A percentile compares a stretch with the other conserved stretches of the same genome.
Conservation (phyloP, 1,139 yeast genomes). For the Sugiyamaella paludigena region DNA sequence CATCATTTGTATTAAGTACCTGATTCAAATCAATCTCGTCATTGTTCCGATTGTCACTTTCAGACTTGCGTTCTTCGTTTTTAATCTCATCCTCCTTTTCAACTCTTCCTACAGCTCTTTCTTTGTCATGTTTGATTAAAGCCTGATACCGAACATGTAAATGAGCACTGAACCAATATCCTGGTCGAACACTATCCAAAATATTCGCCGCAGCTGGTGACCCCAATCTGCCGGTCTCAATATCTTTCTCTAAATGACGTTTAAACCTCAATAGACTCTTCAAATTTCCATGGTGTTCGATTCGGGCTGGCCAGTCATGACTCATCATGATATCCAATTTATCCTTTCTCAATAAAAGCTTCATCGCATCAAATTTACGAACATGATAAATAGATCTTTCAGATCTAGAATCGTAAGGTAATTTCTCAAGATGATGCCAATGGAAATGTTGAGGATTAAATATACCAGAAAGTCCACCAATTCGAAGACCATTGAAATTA, state of each 20-base stretch:
- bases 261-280: constrained; percentile 51
- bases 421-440: constrained; percentile 41
- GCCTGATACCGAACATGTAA: constrained; percentile 78
- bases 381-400: constrained; percentile 71
- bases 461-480: constrained; percentile 85
- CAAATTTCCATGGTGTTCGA: constrained; percentile 63
- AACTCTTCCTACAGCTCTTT: neutral
- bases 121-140: constrained; percentile 37
- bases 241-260: constrained; percentile 66
- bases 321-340: constrained; percentile 57
- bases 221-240: constrained; percentile 62
- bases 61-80: constrained; percentile 10
- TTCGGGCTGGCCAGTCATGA: constrained; percentile 95
- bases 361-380: constrained; percentile 59
- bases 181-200: constrained; percentile 56
- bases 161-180: constrained; percentile 86
- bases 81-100: constrained; percentile 24
- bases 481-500: constrained; percentile 69
- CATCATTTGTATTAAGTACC: no score
- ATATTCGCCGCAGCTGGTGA: constrained; percentile 66
- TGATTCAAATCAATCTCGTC: constrained; percentile 49
- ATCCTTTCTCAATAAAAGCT: constrained; percentile 44
- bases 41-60: no score
- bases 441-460: constrained; percentile 53
- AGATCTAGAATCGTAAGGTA: constrained; percentile 50